Conservation (phyloP, 2,329 filamentous ascomycete species). For the Exserohilum turcica region DNA sequence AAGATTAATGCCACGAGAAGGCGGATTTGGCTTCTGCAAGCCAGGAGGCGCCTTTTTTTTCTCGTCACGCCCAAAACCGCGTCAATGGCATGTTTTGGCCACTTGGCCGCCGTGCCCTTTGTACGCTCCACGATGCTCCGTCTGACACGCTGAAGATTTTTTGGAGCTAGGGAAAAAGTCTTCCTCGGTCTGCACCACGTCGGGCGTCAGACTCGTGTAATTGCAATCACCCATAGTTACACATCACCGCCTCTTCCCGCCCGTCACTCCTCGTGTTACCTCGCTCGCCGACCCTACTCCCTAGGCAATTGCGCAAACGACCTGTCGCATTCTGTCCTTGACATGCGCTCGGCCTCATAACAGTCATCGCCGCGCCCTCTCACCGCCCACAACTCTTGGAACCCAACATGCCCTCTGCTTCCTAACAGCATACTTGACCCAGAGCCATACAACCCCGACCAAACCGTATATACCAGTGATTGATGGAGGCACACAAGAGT, state of each 20-base stretch:
- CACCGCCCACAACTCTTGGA: conserved; percentile 37
- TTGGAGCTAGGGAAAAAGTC: conserved; percentile 39
- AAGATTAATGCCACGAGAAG: conserved; percentile 17
- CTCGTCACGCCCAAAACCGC: conserved; percentile 20
- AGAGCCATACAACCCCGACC: conserved; percentile 9
- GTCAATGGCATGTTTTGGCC: conserved; percentile 17
- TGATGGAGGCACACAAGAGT: conserved; percentile 41
- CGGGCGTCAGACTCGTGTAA: conserved; percentile 34
- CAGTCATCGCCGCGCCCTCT: conserved; percentile 33
- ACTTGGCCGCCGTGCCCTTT: conserved; percentile 23
- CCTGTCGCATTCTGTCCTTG: conserved; percentile 5
- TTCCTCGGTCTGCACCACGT: conserved; percentile 21
- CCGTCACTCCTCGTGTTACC: conserved; percentile 27
- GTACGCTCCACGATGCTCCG: conserved; percentile 21
- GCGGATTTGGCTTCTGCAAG: not conserved
- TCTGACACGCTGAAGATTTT: conserved; percentile 24
- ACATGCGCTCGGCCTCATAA: conserved; percentile 29
- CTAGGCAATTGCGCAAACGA: conserved; percentile 16
- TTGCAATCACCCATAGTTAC: conserved; percentile 29
- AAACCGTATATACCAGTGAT: conserved; percentile 10
- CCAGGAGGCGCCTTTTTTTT: conserved; percentile 20
- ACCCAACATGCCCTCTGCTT: conserved; percentile 27
- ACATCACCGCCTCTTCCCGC: conserved; percentile 23
- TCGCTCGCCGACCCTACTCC: conserved; percentile 18
- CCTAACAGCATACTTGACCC: conserved; percentile 19